phyloP scores from a whole-genome alignment of 192 early-diverging fungal genomes.

The Coemansia sp. region DNA sequence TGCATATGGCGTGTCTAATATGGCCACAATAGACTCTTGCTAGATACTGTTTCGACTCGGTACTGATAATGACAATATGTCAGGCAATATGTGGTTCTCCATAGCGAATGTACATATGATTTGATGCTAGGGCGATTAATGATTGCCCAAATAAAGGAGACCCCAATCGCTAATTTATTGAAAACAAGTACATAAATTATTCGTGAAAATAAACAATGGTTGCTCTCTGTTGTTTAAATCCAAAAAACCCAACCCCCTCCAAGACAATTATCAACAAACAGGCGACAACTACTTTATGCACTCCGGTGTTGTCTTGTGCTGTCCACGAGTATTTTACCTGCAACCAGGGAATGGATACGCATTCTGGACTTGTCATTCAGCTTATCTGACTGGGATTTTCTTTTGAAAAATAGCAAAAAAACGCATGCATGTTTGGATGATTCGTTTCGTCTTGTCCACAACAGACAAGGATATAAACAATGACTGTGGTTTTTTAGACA shows the following conservation, averaged over 20 bases:
- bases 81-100: neutral
- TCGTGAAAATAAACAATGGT: neutral
- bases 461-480: conserved; percentile 9
- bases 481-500: neutral
- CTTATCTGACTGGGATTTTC: neutral
- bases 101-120: no score
- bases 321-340: neutral
- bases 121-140: neutral
- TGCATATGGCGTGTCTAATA: neutral
- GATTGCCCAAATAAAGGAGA: neutral
- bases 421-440: neutral
- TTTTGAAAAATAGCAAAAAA: neutral
- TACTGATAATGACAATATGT: neutral
- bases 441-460: neutral
- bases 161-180: neutral
- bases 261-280: neutral
- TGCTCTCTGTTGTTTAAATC: neutral
- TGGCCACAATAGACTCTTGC: neutral
- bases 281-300: neutral
- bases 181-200: neutral
- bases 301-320: neutral
- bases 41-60: neutral
- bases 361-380: neutral
- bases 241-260: no score
- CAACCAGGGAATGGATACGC: neutral